phyloP scores from a whole-genome alignment of 495 filamentous ascomycete genomes.

The Gamarada debralockiae region DNA sequence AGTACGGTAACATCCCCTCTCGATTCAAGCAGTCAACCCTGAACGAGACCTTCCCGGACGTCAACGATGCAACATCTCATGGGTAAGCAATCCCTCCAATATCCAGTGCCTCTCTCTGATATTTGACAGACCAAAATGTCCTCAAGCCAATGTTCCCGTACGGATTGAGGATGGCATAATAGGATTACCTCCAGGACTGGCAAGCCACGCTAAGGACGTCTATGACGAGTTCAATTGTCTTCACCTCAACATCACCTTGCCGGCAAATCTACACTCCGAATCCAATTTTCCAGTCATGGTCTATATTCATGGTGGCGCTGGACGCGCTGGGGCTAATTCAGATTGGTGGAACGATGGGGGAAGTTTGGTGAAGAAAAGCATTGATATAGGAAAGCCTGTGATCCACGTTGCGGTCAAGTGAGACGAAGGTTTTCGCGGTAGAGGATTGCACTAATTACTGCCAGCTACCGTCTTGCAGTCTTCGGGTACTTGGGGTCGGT shows the following conservation, averaged over 20 bases:
- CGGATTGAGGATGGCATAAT: slow-evolving; percentile 3
- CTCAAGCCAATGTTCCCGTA: slow-evolving; percentile 20
- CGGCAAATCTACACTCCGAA: slow-evolving; percentile 14
- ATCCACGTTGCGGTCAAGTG: slow-evolving; percentile 14
- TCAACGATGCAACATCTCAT: no score
- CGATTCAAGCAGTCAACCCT: no score
- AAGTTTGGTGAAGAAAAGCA: slow-evolving; percentile 3
- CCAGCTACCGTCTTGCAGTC: slow-evolving; percentile 14
- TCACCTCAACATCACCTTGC: slow-evolving; percentile 39
- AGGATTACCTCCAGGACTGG: neutral
- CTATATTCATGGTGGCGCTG: slow-evolving; percentile 37
- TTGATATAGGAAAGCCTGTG: slow-evolving; percentile 4
- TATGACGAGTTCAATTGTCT: slow-evolving; percentile 41
- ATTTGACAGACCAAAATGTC: slow-evolving; percentile 33
- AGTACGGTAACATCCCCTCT: no score
- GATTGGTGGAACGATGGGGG: slow-evolving; percentile 16
- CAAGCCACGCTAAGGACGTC: neutral
- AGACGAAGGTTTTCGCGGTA: neutral
- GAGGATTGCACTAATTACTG: neutral
- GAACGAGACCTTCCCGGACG: no score
- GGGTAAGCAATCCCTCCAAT: neutral
- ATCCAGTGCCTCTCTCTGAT: neutral
- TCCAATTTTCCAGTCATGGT: slow-evolving; percentile 35
- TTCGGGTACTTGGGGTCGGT: slow-evolving; percentile 11
- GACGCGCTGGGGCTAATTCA: slow-evolving; percentile 7